A percentile compares a stretch with the other conserved stretches of the same genome.
phyloP scores from a whole-genome alignment of 2,329 filamentous ascomycete species.

The Fusarium ambrosium region DNA sequence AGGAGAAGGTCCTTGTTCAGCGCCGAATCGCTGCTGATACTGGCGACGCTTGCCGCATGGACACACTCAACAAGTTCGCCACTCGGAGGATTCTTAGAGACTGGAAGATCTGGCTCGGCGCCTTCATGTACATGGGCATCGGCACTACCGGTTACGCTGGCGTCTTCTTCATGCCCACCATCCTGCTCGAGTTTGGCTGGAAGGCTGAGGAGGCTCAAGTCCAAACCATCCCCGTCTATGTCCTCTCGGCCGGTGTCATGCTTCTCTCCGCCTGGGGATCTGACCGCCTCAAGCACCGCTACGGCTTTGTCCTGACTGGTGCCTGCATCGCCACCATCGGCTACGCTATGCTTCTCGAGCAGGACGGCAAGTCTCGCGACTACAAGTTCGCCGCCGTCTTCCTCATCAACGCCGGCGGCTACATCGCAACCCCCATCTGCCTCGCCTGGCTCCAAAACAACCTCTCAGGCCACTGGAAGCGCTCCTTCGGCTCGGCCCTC shows the following conservation, averaged over 20 bases:
- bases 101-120: conserved; percentile 60
- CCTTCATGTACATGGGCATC: conserved; percentile 53
- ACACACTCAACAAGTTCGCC: conserved; percentile 64
- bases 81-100: conserved; percentile 61
- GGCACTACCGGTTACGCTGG: conserved; percentile 62
- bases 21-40: conserved; percentile 57
- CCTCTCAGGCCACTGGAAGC: conserved; percentile 70
- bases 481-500: conserved; percentile 65
- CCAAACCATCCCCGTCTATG: conserved; percentile 54
- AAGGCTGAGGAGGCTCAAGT: conserved; percentile 52
- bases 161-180: conserved; percentile 56
- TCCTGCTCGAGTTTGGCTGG: conserved; percentile 54
- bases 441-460: conserved; percentile 70
- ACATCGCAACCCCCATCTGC: conserved; percentile 67
- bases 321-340: conserved; percentile 64
- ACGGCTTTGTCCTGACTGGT: conserved; percentile 66
- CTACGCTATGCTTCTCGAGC: conserved; percentile 66
- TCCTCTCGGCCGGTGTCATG: conserved; percentile 50
- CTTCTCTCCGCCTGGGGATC: conserved; percentile 58
- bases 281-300: conserved; percentile 66
- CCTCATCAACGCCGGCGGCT: conserved; percentile 66
- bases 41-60: conserved; percentile 62
- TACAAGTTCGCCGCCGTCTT: conserved; percentile 68
- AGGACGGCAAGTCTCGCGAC: conserved; percentile 41
- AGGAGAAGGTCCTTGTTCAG: conserved; percentile 59